Conservation (phyloP, 2,329 filamentous ascomycete species). For the Ceratocystis alfenasii region DNA sequence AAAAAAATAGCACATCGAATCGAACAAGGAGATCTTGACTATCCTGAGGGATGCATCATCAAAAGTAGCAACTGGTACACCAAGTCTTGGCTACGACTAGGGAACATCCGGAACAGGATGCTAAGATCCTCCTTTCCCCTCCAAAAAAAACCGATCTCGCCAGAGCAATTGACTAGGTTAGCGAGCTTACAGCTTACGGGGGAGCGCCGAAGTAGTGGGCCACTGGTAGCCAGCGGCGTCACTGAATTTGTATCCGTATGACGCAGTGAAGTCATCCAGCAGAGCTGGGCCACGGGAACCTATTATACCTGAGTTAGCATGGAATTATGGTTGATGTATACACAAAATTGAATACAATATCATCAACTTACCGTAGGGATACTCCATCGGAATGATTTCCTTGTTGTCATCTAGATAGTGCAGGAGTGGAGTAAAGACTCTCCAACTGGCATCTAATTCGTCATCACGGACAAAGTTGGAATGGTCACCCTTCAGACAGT, state of each 20-base stretch:
- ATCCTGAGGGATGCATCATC: not conserved
- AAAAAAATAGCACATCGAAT: conserved; percentile 10
- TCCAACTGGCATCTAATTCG: conserved; percentile 95
- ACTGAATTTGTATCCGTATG: conserved; percentile 97
- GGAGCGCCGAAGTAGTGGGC: conserved; percentile 60
- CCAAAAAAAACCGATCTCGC: conserved; percentile 13
- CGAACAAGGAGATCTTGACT: conserved; percentile 9
- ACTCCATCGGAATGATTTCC: conserved; percentile 99
- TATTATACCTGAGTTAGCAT: conserved; percentile 31
- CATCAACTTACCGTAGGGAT: conserved; percentile 74
- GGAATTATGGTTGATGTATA: conserved; percentile 23
- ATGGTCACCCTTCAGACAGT: conserved; percentile 97
- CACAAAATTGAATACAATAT: not conserved
- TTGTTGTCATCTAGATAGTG: conserved; percentile 99
- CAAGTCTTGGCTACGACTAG: not conserved
- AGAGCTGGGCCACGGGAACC: conserved; percentile 93
- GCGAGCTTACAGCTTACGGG: conserved; percentile 60
- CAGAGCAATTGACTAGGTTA: conserved; percentile 23
- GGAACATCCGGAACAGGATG: not conserved
- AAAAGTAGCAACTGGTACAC: not conserved
- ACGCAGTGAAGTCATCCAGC: conserved; percentile 93
- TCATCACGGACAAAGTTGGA: conserved; percentile 98
- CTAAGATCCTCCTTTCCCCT: not conserved
- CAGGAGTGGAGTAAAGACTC: conserved; percentile 91
- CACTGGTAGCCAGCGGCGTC: conserved; percentile 93